Evolutionary conservation across 306 rosid species (phyloP), one percentile per base, ranked within the genome.

Genomic region (Prunus davidiana): DNA sequence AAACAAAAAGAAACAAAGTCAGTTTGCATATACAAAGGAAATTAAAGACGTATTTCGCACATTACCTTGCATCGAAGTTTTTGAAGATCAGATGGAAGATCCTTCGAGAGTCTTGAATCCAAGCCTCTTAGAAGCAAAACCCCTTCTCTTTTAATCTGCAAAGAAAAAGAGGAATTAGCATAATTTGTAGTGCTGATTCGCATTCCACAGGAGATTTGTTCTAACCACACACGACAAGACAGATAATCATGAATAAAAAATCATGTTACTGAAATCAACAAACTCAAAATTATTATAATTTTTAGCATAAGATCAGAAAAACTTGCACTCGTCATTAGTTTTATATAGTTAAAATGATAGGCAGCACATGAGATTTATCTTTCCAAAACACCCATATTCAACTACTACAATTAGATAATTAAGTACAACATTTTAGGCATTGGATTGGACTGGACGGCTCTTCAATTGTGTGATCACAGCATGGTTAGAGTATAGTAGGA

Each of bases 11-110:
- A 45, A 15, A 68, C 43, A 15, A 14, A 47, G 76, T 57, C 11
- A 68, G 9, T 18, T 20, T 41, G 38, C 54, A 67, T 24, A 78
- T 51, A 72, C 8, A 73, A 58, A 38, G 4, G 22, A 65, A 65
- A 30, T 2, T 28, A 64, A 5, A 38, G 14, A 32, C 50, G 2
- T 64, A 38, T n/a, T 4, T 19, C 2, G 30, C 38, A 15, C 46
- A 52, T 65, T 89, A 95, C 97, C 97, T 95, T 95, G 96, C 98
- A 95, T 55, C 97, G 77, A 73, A 95, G 99, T 80, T 91, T 95
- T 81, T 95, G 99, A 74, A 95, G 99, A 88, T 95, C 98, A 78
- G 97, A 82, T 76, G 99, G 97, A 86, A 95, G 96, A 81, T 92
- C 98, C 86, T 92, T 95, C 0, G 99, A 80, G 19, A 95, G 88